Conservation (phyloP, 2,329 filamentous ascomycete genomes). For the Fusarium algeriense region DNA sequence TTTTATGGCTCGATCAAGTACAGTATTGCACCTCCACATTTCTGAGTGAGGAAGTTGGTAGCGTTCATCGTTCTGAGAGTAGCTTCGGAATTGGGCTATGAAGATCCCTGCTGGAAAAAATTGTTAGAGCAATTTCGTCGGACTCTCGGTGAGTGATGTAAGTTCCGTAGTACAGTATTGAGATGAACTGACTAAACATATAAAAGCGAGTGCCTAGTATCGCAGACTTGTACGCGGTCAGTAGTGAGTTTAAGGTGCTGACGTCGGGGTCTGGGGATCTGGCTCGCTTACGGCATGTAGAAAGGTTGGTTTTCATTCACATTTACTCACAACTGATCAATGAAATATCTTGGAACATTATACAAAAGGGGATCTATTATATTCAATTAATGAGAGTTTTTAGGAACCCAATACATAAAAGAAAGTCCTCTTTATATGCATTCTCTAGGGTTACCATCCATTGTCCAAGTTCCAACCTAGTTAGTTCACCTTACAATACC, state of each 20-base stretch:
- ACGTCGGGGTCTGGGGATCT: background rate
- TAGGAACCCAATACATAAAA: rapidly evolving
- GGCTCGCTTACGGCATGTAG: rapidly evolving
- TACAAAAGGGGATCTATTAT: background rate
- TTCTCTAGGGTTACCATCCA: background rate
- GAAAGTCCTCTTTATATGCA: rapidly evolving
- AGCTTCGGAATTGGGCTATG: background rate
- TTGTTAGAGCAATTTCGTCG: background rate
- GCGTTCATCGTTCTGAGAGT: background rate
- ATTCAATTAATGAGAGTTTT: too few species aligned
- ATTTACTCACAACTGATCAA: rapidly evolving
- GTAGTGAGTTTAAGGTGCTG: background rate
- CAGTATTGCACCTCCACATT: constrained; percentile 2
- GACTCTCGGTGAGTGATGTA: background rate
- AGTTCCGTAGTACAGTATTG: background rate
- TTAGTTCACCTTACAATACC: background rate
- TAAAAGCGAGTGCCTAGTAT: background rate
- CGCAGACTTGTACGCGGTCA: background rate
- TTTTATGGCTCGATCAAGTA: constrained; percentile 2
- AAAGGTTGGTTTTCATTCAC: background rate
- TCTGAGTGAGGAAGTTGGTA: constrained; percentile 15
- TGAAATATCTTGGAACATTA: too few species aligned
- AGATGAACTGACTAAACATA: background rate
- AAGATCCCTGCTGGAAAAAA: background rate
- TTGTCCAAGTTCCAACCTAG: background rate